These are phyloP conservation scores for Penicillium goetzii DNA, from an alignment of 495 filamentous ascomycete genomes.

Conservation along the genomic window DNA sequence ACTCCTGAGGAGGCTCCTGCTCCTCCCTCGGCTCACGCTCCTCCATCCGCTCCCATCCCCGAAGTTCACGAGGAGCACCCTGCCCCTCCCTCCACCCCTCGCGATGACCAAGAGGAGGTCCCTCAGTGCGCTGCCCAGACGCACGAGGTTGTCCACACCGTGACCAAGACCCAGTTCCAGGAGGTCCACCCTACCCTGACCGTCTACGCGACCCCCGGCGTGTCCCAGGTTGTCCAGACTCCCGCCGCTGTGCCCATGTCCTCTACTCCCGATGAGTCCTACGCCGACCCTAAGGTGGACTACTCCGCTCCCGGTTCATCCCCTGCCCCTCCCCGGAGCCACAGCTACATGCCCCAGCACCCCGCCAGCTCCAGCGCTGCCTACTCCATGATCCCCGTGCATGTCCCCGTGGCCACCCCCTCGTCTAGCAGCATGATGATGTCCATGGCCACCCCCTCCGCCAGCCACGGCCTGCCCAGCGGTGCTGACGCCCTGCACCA, in stretches of 20 bases:
- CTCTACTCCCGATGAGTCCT: neutral
- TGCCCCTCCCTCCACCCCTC: neutral
- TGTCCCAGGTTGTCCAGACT: constrained; percentile 1
- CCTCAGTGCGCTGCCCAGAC: constrained; percentile 23
- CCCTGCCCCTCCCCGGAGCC: constrained; percentile 7
- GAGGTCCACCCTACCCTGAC: constrained; percentile 20
- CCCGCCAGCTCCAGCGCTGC: constrained; percentile 15
- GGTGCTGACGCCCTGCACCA: constrained; percentile 23
- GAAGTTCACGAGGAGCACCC: neutral
- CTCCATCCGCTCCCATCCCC: neutral
- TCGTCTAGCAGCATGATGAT: constrained; percentile 14
- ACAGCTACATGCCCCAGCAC: constrained; percentile 21
- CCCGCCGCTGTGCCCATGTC: constrained; percentile 19
- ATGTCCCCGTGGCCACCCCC: constrained; percentile 33
- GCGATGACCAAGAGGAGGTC: constrained; percentile 11
- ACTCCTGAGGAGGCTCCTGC: constrained; percentile 5
- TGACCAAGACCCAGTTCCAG: constrained; percentile 37
- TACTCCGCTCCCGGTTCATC: constrained; percentile 16
- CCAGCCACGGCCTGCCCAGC: constrained; percentile 17
- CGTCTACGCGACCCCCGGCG: constrained; percentile 6
- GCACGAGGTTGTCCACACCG: constrained; percentile 36
- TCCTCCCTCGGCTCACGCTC: neutral
- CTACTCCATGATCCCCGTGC: constrained; percentile 39
- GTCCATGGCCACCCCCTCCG: constrained; percentile 16
- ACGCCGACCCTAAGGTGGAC: constrained; percentile 12